Percentiles rank a stretch among this genome's conserved stretches.
Conservation (phyloP, 768 basidiomycete species). For the Scleroderma citrinum region DNA sequence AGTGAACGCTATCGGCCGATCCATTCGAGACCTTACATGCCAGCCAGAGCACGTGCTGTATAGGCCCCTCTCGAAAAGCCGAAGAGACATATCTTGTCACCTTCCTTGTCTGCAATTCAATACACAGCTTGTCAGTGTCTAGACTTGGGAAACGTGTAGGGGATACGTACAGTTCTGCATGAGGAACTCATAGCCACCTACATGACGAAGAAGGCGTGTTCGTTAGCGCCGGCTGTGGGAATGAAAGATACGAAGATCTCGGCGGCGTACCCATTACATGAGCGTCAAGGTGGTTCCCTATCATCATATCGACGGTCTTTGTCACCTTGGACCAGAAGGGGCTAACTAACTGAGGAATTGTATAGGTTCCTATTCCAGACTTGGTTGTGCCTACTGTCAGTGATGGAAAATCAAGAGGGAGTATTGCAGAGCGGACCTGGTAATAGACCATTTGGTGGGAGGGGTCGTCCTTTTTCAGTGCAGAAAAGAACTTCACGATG, state of each 20-base stretch:
- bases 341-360: slow-evolving; percentile 55
- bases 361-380: slow-evolving; percentile 73
- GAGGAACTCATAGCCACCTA: slow-evolving; percentile 71
- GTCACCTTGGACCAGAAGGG: slow-evolving; percentile 49
- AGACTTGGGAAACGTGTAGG: neutral
- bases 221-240: neutral
- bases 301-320: slow-evolving; percentile 52
- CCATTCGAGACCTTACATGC: slow-evolving; percentile 43
- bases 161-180: slow-evolving; percentile 64
- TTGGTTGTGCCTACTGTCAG: slow-evolving; percentile 16
- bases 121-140: neutral
- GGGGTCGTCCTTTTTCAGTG: slow-evolving; percentile 62
- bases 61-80: slow-evolving; percentile 78
- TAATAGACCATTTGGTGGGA: slow-evolving; percentile 67
- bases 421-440: slow-evolving; percentile 38
- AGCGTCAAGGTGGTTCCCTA: slow-evolving; percentile 55
- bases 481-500: slow-evolving; percentile 60
- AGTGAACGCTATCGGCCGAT: too few species aligned
- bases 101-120: slow-evolving; percentile 42
- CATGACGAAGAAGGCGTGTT: neutral
- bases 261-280: slow-evolving; percentile 63
- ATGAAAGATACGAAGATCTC: too few species aligned
- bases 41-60: slow-evolving; percentile 66
- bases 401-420: neutral
- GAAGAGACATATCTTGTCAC: slow-evolving; percentile 75